A percentile compares a stretch with the other conserved stretches of the same genome.
Evolutionary conservation across 306 rosid genomes (phyloP).

Genomic region (Corylus heterophylla): DNA sequence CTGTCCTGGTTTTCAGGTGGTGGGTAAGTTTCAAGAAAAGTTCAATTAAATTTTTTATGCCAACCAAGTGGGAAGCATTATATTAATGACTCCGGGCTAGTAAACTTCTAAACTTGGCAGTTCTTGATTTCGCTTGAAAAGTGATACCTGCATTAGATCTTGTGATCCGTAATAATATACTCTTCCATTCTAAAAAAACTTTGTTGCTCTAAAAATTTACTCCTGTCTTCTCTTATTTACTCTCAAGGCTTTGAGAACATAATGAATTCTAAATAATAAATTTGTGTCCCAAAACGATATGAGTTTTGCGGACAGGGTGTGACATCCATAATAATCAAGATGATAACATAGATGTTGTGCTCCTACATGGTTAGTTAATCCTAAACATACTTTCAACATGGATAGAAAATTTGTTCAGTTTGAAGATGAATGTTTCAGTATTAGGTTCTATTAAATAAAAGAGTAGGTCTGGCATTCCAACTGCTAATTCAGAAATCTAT

Average conservation of each 20-base stretch:
- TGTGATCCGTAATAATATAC: background rate
- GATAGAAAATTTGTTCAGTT: too few relatives aligned
- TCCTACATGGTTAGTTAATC: slow-evolving; percentile 2
- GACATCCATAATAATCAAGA: background rate
- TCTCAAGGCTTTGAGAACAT: too few relatives aligned
- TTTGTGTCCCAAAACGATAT: too few relatives aligned
- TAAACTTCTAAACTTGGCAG: background rate
- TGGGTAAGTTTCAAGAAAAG: background rate
- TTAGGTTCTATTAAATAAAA: background rate
- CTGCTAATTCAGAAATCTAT: background rate
- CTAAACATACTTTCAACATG: background rate
- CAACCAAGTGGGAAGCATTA: too few relatives aligned
- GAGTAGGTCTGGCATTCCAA: background rate
- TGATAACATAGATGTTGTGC: background rate
- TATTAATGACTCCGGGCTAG: background rate
- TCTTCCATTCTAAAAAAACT: background rate
- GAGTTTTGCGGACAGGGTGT: background rate
- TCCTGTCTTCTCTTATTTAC: too few relatives aligned
- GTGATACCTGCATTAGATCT: background rate
- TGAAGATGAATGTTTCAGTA: too few relatives aligned
- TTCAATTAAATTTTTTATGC: background rate
- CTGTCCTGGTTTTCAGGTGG: slow-evolving; percentile 1
- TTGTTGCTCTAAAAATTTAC: background rate
- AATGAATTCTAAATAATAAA: too few relatives aligned
- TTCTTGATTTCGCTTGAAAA: background rate